Conservation (phyloP, 2,329 filamentous ascomycete genomes). For the Claviceps fusiformis region DNA sequence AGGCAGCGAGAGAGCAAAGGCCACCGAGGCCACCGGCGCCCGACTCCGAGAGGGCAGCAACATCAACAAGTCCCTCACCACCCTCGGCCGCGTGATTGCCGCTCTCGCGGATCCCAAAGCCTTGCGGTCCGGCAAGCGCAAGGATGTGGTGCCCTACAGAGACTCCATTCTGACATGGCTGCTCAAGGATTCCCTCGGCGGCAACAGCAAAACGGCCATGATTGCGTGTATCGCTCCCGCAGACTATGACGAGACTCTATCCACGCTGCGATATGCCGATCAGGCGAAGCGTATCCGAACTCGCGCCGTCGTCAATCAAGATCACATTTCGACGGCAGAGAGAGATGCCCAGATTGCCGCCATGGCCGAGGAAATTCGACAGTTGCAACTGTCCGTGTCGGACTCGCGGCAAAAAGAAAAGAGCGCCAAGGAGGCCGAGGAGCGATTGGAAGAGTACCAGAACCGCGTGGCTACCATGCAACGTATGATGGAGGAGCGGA, state of each 20-base stretch:
- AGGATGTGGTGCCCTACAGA: conserved; percentile 72
- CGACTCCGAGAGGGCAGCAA: conserved; percentile 89
- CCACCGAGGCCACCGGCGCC: conserved; percentile 85
- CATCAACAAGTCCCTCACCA: conserved; percentile 98
- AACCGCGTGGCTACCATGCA: conserved; percentile 81
- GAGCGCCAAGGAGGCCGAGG: conserved; percentile 64
- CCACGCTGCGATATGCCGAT: conserved; percentile 90
- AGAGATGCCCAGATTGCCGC: conserved; percentile 85
- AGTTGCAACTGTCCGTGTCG: conserved; percentile 62
- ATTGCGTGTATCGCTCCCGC: conserved; percentile 92
- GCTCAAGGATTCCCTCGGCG: conserved; percentile 86
- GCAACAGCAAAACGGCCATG: conserved; percentile 98
- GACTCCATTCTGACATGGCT: conserved; percentile 79
- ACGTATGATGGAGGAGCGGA: conserved; percentile 87
- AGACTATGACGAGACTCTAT: conserved; percentile 95
- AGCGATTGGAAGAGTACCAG: conserved; percentile 89
- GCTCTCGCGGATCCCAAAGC: conserved; percentile 64
- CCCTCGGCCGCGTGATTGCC: conserved; percentile 87
- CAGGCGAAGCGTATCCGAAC: conserved; percentile 96
- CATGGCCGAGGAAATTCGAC: conserved; percentile 90
- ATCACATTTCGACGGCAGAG: conserved; percentile 81
- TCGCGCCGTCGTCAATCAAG: conserved; percentile 87
- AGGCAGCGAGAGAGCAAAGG: conserved; percentile 86
- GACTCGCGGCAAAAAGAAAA: conserved; percentile 56
- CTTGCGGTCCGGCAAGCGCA: conserved; percentile 39